Conservation (phyloP, 2,329 filamentous ascomycete genomes). For the Fusarium sp. region DNA sequence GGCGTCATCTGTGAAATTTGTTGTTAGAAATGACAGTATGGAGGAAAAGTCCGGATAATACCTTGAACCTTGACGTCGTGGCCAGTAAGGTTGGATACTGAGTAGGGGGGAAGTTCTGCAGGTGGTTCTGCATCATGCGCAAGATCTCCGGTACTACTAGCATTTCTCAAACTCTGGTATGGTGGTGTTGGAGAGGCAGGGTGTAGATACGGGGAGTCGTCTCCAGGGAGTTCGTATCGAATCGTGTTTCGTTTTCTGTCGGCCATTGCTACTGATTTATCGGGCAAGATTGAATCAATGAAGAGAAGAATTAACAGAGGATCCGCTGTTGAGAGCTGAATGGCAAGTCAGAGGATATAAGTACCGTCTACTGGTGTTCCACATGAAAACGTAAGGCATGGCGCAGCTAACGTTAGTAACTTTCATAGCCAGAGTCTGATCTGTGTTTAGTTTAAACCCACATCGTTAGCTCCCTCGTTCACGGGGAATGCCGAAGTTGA, state of each 20-base stretch:
- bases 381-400: not conserved
- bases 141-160: not conserved
- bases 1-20: not conserved
- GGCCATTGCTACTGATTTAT: not conserved
- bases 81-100: not conserved
- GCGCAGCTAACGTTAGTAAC: not conserved
- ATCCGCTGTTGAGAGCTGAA: too few relatives aligned
- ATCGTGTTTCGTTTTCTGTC: not conserved
- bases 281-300: too few relatives aligned
- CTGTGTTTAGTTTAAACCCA: not conserved
- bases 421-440: not conserved
- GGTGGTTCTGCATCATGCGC: not conserved
- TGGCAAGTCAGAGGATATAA: too few relatives aligned
- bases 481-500: not conserved
- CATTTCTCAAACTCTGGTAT: not conserved
- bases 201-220: not conserved
- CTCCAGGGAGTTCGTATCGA: not conserved
- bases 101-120: not conserved
- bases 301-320: too few relatives aligned
- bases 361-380: not conserved
- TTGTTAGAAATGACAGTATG: not conserved
- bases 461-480: not conserved
- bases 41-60: accelerated
- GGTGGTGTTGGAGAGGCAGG: not conserved
- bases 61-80: not conserved